Evolutionary conservation across 768 basidiomycete species (phyloP), one percentile per base, ranked within the genome.

Genomic region (Harrya chromipes): DNA sequence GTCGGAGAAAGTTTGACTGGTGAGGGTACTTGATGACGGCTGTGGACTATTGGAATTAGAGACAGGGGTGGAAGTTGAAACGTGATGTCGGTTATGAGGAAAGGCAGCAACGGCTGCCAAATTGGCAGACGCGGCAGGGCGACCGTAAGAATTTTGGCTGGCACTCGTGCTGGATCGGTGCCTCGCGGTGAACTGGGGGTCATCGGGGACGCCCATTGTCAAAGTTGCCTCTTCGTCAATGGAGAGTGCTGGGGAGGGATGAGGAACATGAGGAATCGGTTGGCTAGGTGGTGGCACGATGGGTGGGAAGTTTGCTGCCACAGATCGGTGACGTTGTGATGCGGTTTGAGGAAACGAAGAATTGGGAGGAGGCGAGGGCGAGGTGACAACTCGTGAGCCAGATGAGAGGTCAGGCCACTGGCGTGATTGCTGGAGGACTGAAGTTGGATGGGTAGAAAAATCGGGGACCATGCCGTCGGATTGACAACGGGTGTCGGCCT

Each of bases 251-350:
- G 58, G 50, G 23, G 65, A 59, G 26, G 67, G 56, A 16, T 64
- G 56, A 35, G 87, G 87, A 31, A 87, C 59, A 58, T 73, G 82
- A 43, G 87, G 87, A 50, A 90, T 89, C 42, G 87, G 87, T 57
- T 82, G 78, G 60, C 73, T 81, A 19, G 87, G 87, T 37, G 87
- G 87, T 17, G 87, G 87, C 3, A 71, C 82, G 34, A 83, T 79
- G 6, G 87, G 85, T 39, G 84, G 80, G 21, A 74, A 72, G 59
- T 80, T 76, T 12, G 81, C 77, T 48, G 79, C 83, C 46, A 83
- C 81, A 21, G 85, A 88, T 57, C 87, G 85, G 45, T 87, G 82
- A 47, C 85, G 81, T 53, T 78, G 76, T 2, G 59, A 5, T 24
- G 20, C 16, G 14, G 38, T 55, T 47, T 61, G 66, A 23, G 49